These are phyloP conservation scores for Mortierella sp. DNA, from an alignment of 371 early-diverging fungal species.

Conservation along the genomic window DNA sequence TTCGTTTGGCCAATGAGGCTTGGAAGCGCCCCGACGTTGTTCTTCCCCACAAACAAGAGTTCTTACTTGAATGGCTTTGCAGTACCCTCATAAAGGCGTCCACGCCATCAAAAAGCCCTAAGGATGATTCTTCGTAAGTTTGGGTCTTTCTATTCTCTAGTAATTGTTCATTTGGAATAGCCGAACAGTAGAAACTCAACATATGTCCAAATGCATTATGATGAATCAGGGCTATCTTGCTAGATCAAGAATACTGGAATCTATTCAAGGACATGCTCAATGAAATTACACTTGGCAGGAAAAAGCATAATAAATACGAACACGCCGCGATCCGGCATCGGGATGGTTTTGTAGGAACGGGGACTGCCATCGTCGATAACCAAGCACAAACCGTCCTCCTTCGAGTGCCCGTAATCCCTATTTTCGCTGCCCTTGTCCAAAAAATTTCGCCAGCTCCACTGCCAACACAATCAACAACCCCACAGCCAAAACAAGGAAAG, in stretches of 20 bases:
- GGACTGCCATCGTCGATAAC: not conserved
- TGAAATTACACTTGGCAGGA: conserved; percentile 23
- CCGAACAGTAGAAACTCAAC: not conserved
- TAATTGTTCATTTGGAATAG: not conserved
- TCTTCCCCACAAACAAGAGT: conserved; percentile 55
- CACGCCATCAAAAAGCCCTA: conserved; percentile 29
- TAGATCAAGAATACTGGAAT: conserved; percentile 50
- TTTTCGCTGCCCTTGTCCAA: conserved; percentile 43
- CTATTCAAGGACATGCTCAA: conserved; percentile 46
- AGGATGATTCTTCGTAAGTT: conserved; percentile 36
- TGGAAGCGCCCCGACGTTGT: conserved; percentile 41
- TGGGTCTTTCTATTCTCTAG: not conserved
- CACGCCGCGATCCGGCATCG: not conserved
- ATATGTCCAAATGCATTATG: not conserved
- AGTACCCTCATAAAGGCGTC: conserved; percentile 40
- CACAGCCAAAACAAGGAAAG: conserved; percentile 17
- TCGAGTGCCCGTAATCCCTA: conserved; percentile 43
- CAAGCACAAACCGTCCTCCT: conserved; percentile 39
- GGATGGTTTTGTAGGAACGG: not conserved
- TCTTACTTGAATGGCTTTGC: conserved; percentile 55
- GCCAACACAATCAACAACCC: not conserved
- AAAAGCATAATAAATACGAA: conserved; percentile 8
- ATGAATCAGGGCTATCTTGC: conserved; percentile 12
- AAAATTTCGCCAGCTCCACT: conserved; percentile 7
- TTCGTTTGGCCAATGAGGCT: conserved; percentile 44